Conservation (phyloP, 148 eudicot species). For the Gaultheria prostrata region DNA sequence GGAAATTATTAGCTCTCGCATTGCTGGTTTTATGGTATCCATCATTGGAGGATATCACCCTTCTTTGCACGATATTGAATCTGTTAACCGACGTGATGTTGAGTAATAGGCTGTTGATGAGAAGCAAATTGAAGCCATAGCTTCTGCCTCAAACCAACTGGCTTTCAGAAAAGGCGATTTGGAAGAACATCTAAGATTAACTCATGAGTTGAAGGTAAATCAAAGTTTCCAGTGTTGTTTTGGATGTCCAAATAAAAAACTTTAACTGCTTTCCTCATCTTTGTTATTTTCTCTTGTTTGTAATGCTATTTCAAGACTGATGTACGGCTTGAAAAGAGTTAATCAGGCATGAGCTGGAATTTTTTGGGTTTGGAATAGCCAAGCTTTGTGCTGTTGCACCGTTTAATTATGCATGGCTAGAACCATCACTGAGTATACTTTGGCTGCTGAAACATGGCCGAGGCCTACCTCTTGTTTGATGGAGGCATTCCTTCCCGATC, state of each 20-base stretch:
- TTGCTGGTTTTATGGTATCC: conserved; percentile 11
- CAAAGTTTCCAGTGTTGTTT: conserved; percentile 1
- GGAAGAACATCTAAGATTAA: conserved; percentile 65
- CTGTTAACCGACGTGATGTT: conserved; percentile 14
- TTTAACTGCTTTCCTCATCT: not conserved
- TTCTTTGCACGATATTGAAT: not conserved
- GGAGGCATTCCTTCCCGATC: not conserved
- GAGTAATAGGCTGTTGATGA: conserved; percentile 74
- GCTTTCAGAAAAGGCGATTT: conserved; percentile 68
- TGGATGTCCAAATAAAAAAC: not conserved
- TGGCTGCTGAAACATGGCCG: not conserved
- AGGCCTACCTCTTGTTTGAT: not conserved
- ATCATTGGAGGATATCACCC: conserved; percentile 6
- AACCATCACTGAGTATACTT: not conserved
- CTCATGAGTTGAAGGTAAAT: conserved; percentile 70
- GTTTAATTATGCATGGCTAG: not conserved
- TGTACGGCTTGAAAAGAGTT: not conserved
- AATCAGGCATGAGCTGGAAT: not conserved
- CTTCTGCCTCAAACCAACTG: conserved; percentile 63
- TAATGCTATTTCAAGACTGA: not conserved
- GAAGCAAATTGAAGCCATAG: conserved; percentile 66
- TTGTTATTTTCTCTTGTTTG: not conserved
- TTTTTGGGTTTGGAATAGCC: not conserved
- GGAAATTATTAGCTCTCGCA: conserved; percentile 17
- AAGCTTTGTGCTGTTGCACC: not conserved